These are phyloP conservation scores for Xanthoconium separans DNA, from an alignment of 1,284 basidiomycete genomes.

Conservation along the genomic window DNA sequence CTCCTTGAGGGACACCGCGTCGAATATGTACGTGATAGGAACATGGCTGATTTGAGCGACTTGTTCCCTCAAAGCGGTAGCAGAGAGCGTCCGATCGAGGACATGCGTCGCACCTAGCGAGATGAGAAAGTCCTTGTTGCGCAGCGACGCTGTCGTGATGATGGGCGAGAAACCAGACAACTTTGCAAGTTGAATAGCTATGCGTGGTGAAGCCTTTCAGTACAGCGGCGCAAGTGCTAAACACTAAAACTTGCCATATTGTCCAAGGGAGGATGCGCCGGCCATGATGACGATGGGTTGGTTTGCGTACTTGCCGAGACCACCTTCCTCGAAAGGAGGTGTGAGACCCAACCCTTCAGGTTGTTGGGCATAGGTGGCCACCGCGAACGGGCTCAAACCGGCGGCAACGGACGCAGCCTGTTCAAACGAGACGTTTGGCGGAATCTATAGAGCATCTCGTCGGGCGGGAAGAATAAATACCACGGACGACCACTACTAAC, in stretches of 20 bases:
- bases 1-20: conserved; percentile 19
- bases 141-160: conserved; percentile 39
- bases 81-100: conserved; percentile 32
- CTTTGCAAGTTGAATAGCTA: conserved; percentile 39
- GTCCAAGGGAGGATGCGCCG: conserved; percentile 37
- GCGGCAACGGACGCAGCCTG: conserved; percentile 35
- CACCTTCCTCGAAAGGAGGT: conserved; percentile 19
- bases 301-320: conserved; percentile 33
- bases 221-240: not conserved
- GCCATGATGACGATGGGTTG: conserved; percentile 39
- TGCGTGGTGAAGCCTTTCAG: not conserved
- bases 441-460: not conserved
- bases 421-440: conserved; percentile 42
- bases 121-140: conserved; percentile 36
- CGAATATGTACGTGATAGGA: conserved; percentile 17
- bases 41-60: conserved; percentile 5
- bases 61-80: conserved; percentile 1
- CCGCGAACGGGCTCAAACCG: conserved; percentile 26
- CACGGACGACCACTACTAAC: conserved; percentile 20
- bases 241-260: conserved; percentile 30
- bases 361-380: conserved; percentile 28
- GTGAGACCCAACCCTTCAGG: conserved; percentile 19
- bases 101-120: conserved; percentile 43
- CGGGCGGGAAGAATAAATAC: not conserved
- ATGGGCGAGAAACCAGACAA: conserved; percentile 40